These are phyloP conservation scores for Hevea brasiliensis DNA, from an alignment of 345 rosid genomes.

Conservation along the genomic window DNA sequence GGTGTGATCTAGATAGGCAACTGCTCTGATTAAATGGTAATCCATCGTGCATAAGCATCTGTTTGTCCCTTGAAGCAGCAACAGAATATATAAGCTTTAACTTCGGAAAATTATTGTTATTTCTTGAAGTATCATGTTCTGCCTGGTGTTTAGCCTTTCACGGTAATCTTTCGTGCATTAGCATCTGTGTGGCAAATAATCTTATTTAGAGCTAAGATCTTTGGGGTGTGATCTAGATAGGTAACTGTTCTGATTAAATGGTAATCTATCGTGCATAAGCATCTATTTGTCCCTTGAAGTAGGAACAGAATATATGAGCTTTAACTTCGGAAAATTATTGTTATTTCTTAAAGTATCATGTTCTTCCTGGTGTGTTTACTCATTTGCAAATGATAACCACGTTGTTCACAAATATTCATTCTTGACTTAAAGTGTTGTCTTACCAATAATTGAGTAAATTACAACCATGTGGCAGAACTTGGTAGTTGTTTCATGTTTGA, in stretches of 20 bases:
- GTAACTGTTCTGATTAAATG: not conserved
- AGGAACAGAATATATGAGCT: not conserved
- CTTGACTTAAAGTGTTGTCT: no score
- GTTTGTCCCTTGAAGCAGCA: not conserved
- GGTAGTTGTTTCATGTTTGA: not conserved
- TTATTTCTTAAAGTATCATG: not conserved
- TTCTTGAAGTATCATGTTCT: not conserved
- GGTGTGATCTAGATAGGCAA: not conserved
- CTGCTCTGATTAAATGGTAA: not conserved
- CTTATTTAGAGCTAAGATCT: not conserved
- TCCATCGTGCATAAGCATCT: no score
- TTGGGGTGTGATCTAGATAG: not conserved
- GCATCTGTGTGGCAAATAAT: not conserved
- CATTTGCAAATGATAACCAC: no score
- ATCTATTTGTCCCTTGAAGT: not conserved
- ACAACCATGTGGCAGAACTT: not conserved
- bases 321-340: not conserved
- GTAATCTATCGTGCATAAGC: no score
- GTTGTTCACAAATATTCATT: no score
- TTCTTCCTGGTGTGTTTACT: not conserved
- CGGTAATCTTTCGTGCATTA: not conserved
- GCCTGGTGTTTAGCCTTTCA: not conserved
- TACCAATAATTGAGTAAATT: not conserved
- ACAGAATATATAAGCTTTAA: no score
- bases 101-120: not conserved